Base-by-base conservation (phyloP, 148 eudicot genomes). In the Fallopia convolvulus region DNA sequence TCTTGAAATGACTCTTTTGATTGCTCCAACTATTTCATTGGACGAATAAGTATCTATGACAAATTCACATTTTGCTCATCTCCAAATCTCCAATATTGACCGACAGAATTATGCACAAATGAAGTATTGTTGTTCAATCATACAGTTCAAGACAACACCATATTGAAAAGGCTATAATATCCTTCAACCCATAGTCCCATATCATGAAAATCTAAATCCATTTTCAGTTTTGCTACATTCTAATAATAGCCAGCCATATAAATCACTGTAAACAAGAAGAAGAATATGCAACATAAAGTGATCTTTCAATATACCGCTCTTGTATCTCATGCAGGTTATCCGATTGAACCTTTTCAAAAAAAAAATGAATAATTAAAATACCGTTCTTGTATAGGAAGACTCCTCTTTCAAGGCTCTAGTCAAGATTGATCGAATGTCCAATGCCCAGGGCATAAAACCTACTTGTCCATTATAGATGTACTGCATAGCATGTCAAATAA, bases 381-480 rank as follows among this genome's bases (percentile, higher is more conserved):
- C 98, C 98, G 77, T 82, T 89, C 89, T 94, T 48, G 81, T 76
- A 56, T 91, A 85, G 41, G 88, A 72, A 74, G 84, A 84, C 61
- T 83, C 87, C 65, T 88, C 86, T 84, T 86, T 93, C 88, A 86
- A 84, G 21, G 86, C 81, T 82, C 86, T 87, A n/a, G 84, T 76
- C 78, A 93, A 75, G 41, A 91, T 40, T 39, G 92, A 84, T 60
- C 90, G 89, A 58, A 89, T 23, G 79, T 91, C 96, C 55, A 89
- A 80, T 74, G 90, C 79, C 96, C 90, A 93, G 75, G 93, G 89
- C 66, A 91, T 85, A 47, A 86, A 74, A 23, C 93, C 93, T 75
- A 88, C 83, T 90, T 88, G 86, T 78, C 89, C 92, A 55, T 89
- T 89, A 88, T 90, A 93, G 83, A 93, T 87, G 77, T 86, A 91